phyloP scores from a whole-genome alignment of 352 stramenopile species.

The Pythium biforme region DNA sequence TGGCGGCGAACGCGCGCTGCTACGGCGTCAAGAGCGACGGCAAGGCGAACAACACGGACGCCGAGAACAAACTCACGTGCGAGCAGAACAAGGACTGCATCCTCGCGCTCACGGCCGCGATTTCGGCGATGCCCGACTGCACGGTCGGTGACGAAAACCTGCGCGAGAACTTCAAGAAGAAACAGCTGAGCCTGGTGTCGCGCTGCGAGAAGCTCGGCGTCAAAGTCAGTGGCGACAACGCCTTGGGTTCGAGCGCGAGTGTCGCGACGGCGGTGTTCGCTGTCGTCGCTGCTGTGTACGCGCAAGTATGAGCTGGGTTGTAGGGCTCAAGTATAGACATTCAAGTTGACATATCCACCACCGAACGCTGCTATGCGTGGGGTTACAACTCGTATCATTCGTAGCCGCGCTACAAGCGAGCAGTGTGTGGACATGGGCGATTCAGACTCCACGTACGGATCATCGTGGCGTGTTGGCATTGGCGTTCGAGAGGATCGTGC shows the following conservation, averaged over 20 bases:
- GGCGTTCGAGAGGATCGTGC: no score
- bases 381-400: no score
- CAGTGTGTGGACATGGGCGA: no score
- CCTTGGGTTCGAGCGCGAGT: neutral
- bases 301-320: neutral
- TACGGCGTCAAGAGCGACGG: neutral
- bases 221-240: neutral
- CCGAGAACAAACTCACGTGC: neutral
- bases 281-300: neutral
- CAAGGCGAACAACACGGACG: neutral
- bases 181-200: neutral
- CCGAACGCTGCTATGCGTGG: no score
- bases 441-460: no score
- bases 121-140: constrained; percentile 10
- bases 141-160: neutral
- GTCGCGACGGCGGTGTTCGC: no score
- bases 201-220: constrained; percentile 2
- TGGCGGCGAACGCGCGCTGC: constrained; percentile 8
- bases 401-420: no score
- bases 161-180: neutral
- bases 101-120: neutral
- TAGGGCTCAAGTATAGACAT: no score
- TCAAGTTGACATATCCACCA: no score
- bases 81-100: constrained; percentile 12
- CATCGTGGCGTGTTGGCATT: no score